These are phyloP conservation scores for Spathaspora sp. DNA, from an alignment of 805 yeast species.

Conservation along the genomic window DNA sequence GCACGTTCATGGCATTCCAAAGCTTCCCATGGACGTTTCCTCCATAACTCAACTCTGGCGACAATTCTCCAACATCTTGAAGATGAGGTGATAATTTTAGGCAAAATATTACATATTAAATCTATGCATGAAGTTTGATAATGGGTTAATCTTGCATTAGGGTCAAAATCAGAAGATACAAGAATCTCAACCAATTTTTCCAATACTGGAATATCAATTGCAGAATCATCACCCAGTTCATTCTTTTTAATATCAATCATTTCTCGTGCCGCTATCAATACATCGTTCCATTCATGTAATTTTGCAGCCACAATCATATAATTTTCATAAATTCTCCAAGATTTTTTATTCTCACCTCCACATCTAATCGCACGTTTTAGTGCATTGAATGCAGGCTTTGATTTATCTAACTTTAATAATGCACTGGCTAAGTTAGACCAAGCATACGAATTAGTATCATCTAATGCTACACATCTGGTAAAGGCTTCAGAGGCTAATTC, in stretches of 20 bases:
- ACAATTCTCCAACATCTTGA: constrained; percentile 77
- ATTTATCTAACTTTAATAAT: constrained; percentile 57
- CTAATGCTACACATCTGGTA: constrained; percentile 82
- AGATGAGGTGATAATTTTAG: constrained; percentile 63
- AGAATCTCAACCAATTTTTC: constrained; percentile 70
- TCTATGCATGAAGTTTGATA: constrained; percentile 70
- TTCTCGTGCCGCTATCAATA: constrained; percentile 66
- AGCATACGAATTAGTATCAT: constrained; percentile 73
- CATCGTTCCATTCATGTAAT: constrained; percentile 86
- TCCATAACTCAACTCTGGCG: constrained; percentile 86
- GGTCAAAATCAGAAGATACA: constrained; percentile 45
- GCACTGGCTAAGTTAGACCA: constrained; percentile 94
- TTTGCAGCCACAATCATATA: constrained; percentile 77
- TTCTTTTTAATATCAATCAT: constrained; percentile 55
- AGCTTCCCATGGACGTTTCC: constrained; percentile 82
- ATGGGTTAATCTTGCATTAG: constrained; percentile 41
- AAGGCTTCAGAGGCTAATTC: constrained; percentile 88
- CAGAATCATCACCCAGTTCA: constrained; percentile 44
- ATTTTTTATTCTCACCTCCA: constrained; percentile 61
- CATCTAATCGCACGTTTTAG: constrained; percentile 71
- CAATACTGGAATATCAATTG: constrained; percentile 71
- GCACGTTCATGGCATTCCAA: constrained; percentile 85
- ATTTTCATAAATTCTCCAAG: constrained; percentile 92
- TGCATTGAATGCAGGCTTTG: constrained; percentile 80
- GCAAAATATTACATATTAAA: constrained; percentile 65